Evolutionary conservation across 1,139 yeast genomes (phyloP).

Genomic region (Pichia sp.): DNA sequence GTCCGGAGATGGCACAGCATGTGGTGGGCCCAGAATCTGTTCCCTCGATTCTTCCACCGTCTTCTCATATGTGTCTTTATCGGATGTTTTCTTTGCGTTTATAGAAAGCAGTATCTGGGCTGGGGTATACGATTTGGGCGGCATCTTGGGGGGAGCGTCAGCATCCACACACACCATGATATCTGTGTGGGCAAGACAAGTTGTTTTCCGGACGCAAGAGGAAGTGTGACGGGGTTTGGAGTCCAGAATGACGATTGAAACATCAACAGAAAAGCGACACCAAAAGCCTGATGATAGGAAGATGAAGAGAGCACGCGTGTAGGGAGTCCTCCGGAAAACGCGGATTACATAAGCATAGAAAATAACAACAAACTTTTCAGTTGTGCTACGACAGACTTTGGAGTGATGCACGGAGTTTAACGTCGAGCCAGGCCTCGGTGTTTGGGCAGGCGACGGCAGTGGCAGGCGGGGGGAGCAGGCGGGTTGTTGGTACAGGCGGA

Average conservation of each 20-base stretch:
- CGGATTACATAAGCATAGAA: too few species aligned
- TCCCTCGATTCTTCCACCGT: too few species aligned
- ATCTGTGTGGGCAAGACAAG: not conserved
- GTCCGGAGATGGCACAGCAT: too few species aligned
- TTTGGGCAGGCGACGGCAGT: not conserved
- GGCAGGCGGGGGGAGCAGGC: too few species aligned
- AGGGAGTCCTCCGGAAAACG: too few species aligned
- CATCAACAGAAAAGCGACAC: not conserved
- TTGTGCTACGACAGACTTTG: not conserved
- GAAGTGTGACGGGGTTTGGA: not conserved
- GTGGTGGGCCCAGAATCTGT: too few species aligned
- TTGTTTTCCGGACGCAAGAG: not conserved
- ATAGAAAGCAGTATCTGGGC: slow-evolving; percentile 1
- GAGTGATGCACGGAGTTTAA: not conserved
- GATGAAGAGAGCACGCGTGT: too few species aligned
- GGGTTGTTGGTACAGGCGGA: not conserved
- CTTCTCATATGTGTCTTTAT: not conserved
- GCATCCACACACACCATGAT: not conserved
- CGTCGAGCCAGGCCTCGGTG: not conserved
- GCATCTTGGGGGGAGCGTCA: not conserved
- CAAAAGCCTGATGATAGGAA: not conserved
- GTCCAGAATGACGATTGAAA: too few species aligned
- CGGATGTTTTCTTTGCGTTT: not conserved
- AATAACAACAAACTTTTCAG: not conserved
- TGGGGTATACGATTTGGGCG: slow-evolving; percentile 2